Percentiles rank a stretch among this genome's conserved stretches.
These are phyloP conservation scores for Parastagonospora nodorum DNA, from an alignment of 2,329 filamentous ascomycete genomes.

Conservation along the genomic window DNA sequence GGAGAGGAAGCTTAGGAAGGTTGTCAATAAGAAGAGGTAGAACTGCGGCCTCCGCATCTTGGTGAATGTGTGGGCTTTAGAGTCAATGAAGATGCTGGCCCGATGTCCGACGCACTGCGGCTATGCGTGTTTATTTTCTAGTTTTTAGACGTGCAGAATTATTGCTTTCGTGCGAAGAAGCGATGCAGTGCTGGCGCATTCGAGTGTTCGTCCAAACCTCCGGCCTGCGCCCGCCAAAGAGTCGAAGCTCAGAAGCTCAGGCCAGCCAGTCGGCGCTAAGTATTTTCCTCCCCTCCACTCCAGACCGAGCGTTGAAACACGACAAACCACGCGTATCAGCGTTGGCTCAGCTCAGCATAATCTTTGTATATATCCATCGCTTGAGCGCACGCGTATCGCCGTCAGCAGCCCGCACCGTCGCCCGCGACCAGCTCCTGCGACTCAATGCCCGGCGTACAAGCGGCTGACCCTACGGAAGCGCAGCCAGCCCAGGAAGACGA, in stretches of 20 bases:
- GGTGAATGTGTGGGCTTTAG: not conserved
- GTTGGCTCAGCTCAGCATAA: slow-evolving; percentile 11
- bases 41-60: slow-evolving; percentile 30
- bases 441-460: slow-evolving; percentile 42
- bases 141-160: not conserved
- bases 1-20: slow-evolving; percentile 44
- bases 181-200: not conserved
- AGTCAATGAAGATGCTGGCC: not conserved
- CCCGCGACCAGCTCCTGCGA: slow-evolving; percentile 20
- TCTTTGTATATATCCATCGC: not conserved
- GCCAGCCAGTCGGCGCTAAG: slow-evolving; percentile 33
- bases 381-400: slow-evolving; percentile 3
- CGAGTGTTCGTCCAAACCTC: slow-evolving; percentile 14
- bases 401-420: slow-evolving; percentile 9
- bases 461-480: slow-evolving; percentile 25
- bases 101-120: no score
- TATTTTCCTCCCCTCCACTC: slow-evolving; percentile 39
- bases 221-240: slow-evolving; percentile 7
- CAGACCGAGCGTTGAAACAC: slow-evolving; percentile 7
- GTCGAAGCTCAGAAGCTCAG: slow-evolving; percentile 11
- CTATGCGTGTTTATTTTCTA: no score
- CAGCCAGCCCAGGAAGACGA: slow-evolving; percentile 18
- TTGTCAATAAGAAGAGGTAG: slow-evolving; percentile 29
- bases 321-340: slow-evolving; percentile 19
- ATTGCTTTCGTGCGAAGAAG: not conserved